These are phyloP conservation scores for Monosporascus cannonballus DNA, from an alignment of 2,329 filamentous ascomycete genomes.

Conservation along the genomic window DNA sequence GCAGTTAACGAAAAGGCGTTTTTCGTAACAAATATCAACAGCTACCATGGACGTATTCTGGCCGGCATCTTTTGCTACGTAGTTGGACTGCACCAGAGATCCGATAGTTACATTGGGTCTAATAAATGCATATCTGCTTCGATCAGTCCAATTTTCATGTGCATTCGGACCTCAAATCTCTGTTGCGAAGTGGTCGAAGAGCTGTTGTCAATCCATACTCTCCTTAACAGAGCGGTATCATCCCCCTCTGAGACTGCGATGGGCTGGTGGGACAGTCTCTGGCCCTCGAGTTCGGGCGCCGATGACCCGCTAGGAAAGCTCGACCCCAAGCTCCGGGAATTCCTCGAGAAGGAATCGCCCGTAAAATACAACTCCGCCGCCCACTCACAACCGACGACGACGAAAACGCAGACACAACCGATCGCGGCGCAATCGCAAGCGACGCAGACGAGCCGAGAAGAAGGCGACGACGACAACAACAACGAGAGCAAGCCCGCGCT, in stretches of 20 bases:
- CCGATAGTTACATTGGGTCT: no score
- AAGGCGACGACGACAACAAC: background rate
- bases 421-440: background rate
- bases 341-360: conserved; percentile 76
- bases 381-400: conserved; percentile 8
- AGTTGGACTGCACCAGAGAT: no score
- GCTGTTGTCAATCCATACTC: background rate
- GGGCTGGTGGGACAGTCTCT: conserved; percentile 53
- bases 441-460: background rate
- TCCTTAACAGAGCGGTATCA: background rate
- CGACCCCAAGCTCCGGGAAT: conserved; percentile 77
- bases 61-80: no score
- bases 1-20: no score
- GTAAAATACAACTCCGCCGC: conserved; percentile 50
- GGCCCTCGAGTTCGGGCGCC: conserved; percentile 39
- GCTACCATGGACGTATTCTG: no score
- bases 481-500: conserved; percentile 23
- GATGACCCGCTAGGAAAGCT: conserved; percentile 68
- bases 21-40: no score
- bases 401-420: conserved; percentile 2
- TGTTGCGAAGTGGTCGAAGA: background rate
- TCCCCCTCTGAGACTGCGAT: conserved; percentile 28
- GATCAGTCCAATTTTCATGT: no score
- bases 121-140: no score
- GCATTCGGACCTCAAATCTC: no score